A percentile compares a stretch with the other conserved stretches of the same genome.
Evolutionary conservation across 108 stramenopile genomes (phyloP).

Genomic region (Fragilariopsis cylindrus): DNA sequence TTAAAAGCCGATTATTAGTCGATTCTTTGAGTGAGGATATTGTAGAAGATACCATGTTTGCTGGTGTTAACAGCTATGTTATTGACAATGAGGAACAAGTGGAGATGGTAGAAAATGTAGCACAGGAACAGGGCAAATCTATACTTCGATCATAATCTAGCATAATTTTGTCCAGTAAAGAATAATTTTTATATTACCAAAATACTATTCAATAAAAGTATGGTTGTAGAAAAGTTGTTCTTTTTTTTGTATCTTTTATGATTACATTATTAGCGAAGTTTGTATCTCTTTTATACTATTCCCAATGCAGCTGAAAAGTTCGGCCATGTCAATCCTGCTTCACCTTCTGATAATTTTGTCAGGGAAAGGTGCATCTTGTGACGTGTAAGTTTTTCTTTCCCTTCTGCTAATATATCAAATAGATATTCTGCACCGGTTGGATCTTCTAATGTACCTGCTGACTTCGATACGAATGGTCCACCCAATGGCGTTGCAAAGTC

Average conservation of each 20-base stretch:
- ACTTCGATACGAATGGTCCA: constrained; percentile 67
- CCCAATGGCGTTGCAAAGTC: constrained; percentile 71
- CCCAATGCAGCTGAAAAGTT: constrained; percentile 59
- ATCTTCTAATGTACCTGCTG: constrained; percentile 62
- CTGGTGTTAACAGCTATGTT: constrained; percentile 59
- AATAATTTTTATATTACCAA: background rate
- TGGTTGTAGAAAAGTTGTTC: background rate
- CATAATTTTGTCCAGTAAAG: background rate
- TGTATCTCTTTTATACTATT: background rate
- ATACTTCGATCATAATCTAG: constrained; percentile 2
- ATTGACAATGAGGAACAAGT: constrained; percentile 32
- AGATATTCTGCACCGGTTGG: constrained; percentile 40
- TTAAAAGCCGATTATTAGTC: constrained; percentile 52
- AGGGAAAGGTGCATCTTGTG: constrained; percentile 65
- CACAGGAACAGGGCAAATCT: constrained; percentile 24
- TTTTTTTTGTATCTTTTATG: background rate
- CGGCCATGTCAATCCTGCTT: constrained; percentile 75
- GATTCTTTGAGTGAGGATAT: constrained; percentile 35
- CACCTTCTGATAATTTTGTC: constrained; percentile 63
- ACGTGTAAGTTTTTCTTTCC: constrained; percentile 69
- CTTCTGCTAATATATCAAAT: constrained; percentile 69
- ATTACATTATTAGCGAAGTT: background rate
- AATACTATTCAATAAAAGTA: background rate
- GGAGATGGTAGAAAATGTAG: constrained; percentile 18
- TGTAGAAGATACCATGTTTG: constrained; percentile 45